A percentile compares a stretch with the other conserved stretches of the same genome.
Conservation (phyloP, 2,329 filamentous ascomycete genomes). For the Ophiocordyceps camponoti-rufipedis region DNA sequence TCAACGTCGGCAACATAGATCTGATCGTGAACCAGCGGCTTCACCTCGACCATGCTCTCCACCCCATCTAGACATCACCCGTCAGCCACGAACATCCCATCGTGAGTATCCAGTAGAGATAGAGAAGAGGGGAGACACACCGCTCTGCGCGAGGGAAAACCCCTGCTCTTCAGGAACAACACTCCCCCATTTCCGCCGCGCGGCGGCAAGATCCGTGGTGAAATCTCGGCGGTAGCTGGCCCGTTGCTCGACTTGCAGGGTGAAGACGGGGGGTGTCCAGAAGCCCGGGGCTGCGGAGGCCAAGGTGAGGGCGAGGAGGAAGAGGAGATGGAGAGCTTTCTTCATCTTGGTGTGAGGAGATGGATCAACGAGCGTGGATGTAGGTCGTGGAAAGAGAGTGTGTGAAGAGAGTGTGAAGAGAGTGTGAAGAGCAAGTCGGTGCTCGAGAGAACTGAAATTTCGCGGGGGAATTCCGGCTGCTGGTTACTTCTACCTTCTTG, state of each 20-base stretch:
- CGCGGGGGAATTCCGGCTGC: too few species aligned
- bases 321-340: background rate
- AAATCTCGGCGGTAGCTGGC: constrained; percentile 11
- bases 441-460: too few species aligned
- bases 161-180: constrained; percentile 6
- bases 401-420: too few species aligned
- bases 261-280: constrained; percentile 7
- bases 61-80: background rate
- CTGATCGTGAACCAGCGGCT: constrained; percentile 20
- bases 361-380: too few species aligned
- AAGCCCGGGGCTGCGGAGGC: background rate
- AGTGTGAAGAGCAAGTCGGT: too few species aligned
- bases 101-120: too few species aligned
- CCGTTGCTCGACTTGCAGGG: constrained; percentile 9
- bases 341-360: too few species aligned
- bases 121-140: constrained; percentile 5
- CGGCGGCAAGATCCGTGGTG: constrained; percentile 14
- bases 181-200: constrained; percentile 16
- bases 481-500: too few species aligned
- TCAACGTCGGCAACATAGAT: constrained; percentile 24
- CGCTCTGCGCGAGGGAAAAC: constrained; percentile 12
- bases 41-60: constrained; percentile 16
- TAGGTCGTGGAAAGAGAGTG: too few species aligned
- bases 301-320: background rate
- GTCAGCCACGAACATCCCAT: background rate